Evolutionary conservation across 164 flowering plant species (phyloP), one percentile per base, ranked within the genome.

Genomic region (Chloranthus sessilifolius): DNA sequence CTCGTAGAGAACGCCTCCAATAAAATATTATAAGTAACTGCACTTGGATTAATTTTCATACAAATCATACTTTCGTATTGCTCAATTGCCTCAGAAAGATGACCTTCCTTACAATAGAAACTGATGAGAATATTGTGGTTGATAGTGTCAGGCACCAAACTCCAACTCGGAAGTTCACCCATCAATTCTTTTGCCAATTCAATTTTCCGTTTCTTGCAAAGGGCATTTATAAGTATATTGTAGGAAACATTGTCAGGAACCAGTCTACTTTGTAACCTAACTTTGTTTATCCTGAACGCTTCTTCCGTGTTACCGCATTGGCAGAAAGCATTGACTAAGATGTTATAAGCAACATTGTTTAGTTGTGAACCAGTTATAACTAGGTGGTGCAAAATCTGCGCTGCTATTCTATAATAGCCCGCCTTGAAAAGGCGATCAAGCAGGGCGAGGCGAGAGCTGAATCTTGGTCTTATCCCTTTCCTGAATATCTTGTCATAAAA

Each of bases 31-130:
- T 22, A 41, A 4, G 45, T 41, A 20, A 41, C 9, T 17, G 25
- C 25, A 5, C 21, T 19, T 9, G 45, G 45, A 23, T 41, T 41
- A 19, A 21, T 41, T 14, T 21, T 16, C 25, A 41, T 19, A 41
- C 21, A 9, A 41, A 41, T 41, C 50, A 46, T 46, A 15, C 31
- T 15, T 27, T 46, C 28, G 34, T 46, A 46, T 27, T 46, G 50
- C 20, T 46, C 19, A 46, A 29, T 27, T 46, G 50, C 50, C 21
- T 5, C 17, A 2, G 34, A n/a, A 46, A 46, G 34, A 46, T 46
- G 19, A 27, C 33, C 33, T 1, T 17, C 34, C 50, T 46, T 29
- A 12, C 50, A 46, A 28, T 26, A 28, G 7, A 27, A 28, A 14
- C 20, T 27, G 8, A 28, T 27, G 35, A 46, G 50, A 28, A 28